These are phyloP conservation scores for Rhododendron kiyosumense DNA, from an alignment of 148 eudicot species.

Conservation along the genomic window DNA sequence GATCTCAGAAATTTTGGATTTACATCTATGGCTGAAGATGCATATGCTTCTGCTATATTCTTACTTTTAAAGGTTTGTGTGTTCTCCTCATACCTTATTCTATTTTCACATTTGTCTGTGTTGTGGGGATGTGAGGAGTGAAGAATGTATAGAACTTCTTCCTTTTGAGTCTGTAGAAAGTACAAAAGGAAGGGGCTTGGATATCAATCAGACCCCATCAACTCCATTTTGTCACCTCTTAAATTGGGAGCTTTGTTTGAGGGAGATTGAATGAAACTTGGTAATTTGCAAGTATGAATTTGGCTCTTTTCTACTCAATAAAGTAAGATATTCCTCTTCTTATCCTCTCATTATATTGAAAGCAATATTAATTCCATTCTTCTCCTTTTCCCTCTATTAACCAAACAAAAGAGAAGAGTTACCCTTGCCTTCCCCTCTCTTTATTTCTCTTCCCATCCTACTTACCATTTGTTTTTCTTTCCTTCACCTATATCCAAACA, in stretches of 20 bases:
- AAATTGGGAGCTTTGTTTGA: background rate
- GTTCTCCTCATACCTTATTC: background rate
- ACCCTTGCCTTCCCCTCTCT: too few relatives aligned
- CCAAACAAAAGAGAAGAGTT: too few relatives aligned
- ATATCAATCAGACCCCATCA: background rate
- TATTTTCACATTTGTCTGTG: too few relatives aligned
- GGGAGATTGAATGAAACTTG: background rate
- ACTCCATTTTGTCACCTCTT: background rate
- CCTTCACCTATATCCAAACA: too few relatives aligned
- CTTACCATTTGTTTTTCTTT: too few relatives aligned
- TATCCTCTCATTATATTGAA: background rate
- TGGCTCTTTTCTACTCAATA: background rate
- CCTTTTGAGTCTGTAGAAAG: background rate
- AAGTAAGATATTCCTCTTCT: background rate
- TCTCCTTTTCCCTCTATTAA: too few relatives aligned
- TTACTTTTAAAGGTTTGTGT: conserved; percentile 67
- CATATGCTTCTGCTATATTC: conserved; percentile 97
- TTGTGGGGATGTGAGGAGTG: background rate
- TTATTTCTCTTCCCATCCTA: too few relatives aligned
- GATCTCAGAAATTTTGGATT: conserved; percentile 90
- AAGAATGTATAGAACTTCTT: background rate
- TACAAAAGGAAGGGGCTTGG: background rate
- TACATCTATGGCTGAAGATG: conserved; percentile 93
- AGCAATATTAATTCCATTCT: too few relatives aligned
- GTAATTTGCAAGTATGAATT: background rate